Conservation (phyloP, 768 basidiomycete genomes). For the Lactarius indigo region DNA sequence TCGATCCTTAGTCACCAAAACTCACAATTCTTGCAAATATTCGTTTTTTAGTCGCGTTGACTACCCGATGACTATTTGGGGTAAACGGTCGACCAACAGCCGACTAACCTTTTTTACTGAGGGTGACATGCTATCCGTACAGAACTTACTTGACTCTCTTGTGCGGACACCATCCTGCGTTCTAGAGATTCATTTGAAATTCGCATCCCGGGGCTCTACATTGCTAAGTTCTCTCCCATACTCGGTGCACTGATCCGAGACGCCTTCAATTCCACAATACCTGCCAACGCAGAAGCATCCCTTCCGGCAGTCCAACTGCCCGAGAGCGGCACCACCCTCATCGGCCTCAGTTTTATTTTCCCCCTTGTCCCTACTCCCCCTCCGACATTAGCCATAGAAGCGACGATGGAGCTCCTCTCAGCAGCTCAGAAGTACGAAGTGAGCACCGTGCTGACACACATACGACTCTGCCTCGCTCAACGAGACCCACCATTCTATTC, state of each 20-base stretch:
- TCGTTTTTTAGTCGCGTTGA: too few relatives aligned
- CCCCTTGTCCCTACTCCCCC: background rate
- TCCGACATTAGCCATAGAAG: background rate
- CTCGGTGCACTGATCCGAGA: constrained; percentile 31
- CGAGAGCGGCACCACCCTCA: background rate
- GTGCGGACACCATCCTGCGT: constrained; percentile 42
- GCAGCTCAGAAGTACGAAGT: constrained; percentile 13
- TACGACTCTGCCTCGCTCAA: background rate
- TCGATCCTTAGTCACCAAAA: too few relatives aligned
- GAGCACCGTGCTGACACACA: background rate
- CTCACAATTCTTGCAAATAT: too few relatives aligned
- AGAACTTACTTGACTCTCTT: constrained; percentile 36
- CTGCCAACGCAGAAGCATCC: background rate
- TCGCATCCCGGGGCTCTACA: constrained; percentile 40
- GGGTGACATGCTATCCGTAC: background rate
- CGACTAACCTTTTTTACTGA: too few relatives aligned
- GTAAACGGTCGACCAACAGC: too few relatives aligned
- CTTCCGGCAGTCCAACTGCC: background rate
- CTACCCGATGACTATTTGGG: too few relatives aligned
- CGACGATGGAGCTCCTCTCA: constrained; percentile 10
- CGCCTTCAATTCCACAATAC: background rate
- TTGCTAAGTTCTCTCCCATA: constrained; percentile 41
- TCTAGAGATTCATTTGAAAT: constrained; percentile 42
- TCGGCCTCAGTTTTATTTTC: constrained; percentile 3
- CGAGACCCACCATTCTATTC: background rate